Percentiles rank a stretch among this genome's conserved stretches.
Conservation (phyloP, 2,329 filamentous ascomycete species). For the Epichloe glyceriae region DNA sequence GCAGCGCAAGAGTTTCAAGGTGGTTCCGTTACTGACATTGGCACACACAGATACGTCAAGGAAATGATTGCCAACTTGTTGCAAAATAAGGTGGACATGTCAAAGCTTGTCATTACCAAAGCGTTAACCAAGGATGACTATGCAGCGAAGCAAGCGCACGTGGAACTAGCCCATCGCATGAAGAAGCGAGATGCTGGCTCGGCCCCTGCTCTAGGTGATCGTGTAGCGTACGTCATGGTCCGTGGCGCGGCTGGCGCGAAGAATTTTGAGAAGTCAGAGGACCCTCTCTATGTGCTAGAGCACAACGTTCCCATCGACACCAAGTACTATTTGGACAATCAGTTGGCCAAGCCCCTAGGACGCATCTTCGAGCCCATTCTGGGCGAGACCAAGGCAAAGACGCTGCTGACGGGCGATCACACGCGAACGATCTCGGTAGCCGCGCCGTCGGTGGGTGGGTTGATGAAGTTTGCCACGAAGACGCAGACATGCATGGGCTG, state of each 20-base stretch:
- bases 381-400: constrained; percentile 79
- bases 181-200: constrained; percentile 92
- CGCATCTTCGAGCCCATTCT: constrained; percentile 98
- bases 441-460: constrained; percentile 75
- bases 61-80: constrained; percentile 87
- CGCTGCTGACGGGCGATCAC: constrained; percentile 81
- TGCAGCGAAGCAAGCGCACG: constrained; percentile 45
- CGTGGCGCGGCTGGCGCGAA: constrained; percentile 81
- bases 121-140: constrained; percentile 86
- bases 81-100: constrained; percentile 98
- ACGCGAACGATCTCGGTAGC: constrained; percentile 90
- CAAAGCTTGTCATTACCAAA: constrained; percentile 97
- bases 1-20: not conserved
- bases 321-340: constrained; percentile 96
- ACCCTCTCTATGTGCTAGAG: constrained; percentile 92
- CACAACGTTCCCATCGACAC: constrained; percentile 98
- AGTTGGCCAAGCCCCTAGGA: constrained; percentile 83
- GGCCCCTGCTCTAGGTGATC: constrained; percentile 82
- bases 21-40: not conserved
- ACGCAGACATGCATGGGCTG: constrained; percentile 98
- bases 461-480: constrained; percentile 99
- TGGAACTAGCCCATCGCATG: constrained; percentile 1
- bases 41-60: constrained; percentile 67
- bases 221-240: constrained; percentile 96
- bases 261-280: constrained; percentile 95